Percentiles rank a stretch among this genome's conserved stretches.
Evolutionary conservation across 495 filamentous ascomycete genomes (phyloP).

Genomic region (Penicillium coffeae): DNA sequence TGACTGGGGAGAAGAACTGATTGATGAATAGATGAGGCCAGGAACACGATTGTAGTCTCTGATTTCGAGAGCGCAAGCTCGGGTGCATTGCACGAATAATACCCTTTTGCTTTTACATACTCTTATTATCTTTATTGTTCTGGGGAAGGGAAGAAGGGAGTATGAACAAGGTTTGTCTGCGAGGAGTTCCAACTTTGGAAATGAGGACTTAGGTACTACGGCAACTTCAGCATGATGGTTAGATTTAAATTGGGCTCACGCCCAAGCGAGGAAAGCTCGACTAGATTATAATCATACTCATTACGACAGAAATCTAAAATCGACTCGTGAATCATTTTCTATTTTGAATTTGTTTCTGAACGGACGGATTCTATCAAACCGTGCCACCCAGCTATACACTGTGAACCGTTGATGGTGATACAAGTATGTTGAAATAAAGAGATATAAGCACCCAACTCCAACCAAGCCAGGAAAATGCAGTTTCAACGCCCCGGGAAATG

Average conservation of each 20-base stretch:
- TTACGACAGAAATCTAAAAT: too few relatives aligned
- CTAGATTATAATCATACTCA: too few relatives aligned
- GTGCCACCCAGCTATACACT: constrained; percentile 6
- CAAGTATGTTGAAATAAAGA: constrained; percentile 16
- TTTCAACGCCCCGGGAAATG: constrained; percentile 15
- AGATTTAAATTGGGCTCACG: too few relatives aligned
- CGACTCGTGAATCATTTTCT: too few relatives aligned
- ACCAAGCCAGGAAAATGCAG: constrained; percentile 18
- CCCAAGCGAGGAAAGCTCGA: too few relatives aligned
- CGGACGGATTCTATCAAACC: not conserved
- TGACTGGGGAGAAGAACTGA: constrained; percentile 28
- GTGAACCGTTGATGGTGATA: constrained; percentile 18
- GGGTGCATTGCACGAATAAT: not conserved
- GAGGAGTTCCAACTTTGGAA: too few relatives aligned
- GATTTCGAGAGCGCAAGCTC: not conserved
- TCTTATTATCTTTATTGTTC: not conserved
- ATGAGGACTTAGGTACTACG: too few relatives aligned
- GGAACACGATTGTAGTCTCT: not conserved
- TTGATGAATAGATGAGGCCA: not conserved
- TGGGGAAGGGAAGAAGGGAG: too few relatives aligned
- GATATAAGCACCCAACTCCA: constrained; percentile 8
- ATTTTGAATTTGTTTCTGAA: too few relatives aligned
- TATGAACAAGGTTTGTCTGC: too few relatives aligned
- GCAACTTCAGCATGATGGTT: too few relatives aligned
- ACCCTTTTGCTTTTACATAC: not conserved